Conservation (phyloP, 352 stramenopile species). For the Phytophthora sp. region DNA sequence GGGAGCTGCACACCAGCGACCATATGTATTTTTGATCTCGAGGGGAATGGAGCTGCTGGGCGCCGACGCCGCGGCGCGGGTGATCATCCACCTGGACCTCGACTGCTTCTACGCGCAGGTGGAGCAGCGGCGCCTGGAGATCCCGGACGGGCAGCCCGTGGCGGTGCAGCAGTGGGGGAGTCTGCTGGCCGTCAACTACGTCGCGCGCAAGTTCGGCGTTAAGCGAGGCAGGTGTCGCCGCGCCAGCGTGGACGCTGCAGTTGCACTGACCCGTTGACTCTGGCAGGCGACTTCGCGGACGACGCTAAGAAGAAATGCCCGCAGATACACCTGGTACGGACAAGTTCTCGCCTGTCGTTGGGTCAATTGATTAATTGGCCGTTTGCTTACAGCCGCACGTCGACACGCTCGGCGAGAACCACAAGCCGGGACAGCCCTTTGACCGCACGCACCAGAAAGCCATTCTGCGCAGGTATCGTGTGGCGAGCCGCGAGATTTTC, state of each 20-base stretch:
- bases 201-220: conserved; percentile 74
- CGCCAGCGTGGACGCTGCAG: too few species aligned
- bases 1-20: too few species aligned
- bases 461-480: conserved; percentile 76
- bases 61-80: conserved; percentile 30
- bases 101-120: conserved; percentile 92
- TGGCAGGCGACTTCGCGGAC: conserved; percentile 64
- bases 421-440: conserved; percentile 58
- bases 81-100: conserved; percentile 87
- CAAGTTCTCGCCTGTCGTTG: conserved; percentile 10
- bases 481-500: conserved; percentile 84
- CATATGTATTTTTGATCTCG: too few species aligned
- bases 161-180: conserved; percentile 87
- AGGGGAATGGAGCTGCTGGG: not conserved
- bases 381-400: conserved; percentile 68
- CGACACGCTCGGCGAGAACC: conserved; percentile 82
- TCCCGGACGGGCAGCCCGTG: conserved; percentile 65
- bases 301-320: conserved; percentile 77
- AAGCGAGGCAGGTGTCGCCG: conserved; percentile 39
- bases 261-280: not conserved
- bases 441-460: conserved; percentile 85
- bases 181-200: conserved; percentile 87
- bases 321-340: conserved; percentile 76
- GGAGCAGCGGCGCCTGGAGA: conserved; percentile 74
- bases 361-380: not conserved